Conservation (phyloP, 495 filamentous ascomycete species). For the Aspergillus avenaceus region DNA sequence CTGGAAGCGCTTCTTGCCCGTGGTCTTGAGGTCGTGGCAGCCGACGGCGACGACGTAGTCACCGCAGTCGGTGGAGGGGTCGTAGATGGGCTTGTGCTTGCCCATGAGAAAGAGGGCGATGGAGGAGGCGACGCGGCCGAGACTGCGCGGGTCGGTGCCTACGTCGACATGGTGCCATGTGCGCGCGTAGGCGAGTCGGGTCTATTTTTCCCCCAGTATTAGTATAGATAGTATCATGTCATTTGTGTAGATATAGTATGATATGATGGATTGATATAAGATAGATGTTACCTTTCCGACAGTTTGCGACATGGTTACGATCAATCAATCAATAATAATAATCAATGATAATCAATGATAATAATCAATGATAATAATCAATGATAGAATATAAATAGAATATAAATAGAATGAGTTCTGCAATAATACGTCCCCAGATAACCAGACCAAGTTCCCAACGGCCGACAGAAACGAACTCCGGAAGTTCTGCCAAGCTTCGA, state of each 20-base stretch:
- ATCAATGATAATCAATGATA: not conserved
- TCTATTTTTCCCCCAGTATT: slow-evolving; percentile 48
- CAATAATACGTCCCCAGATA: too few relatives aligned
- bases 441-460: not conserved
- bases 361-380: too few relatives aligned
- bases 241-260: not conserved
- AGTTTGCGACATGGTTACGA: slow-evolving; percentile 38
- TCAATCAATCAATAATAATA: not conserved
- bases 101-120: slow-evolving; percentile 95
- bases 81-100: slow-evolving; percentile 98
- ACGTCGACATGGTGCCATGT: slow-evolving; percentile 88
- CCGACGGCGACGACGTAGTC: slow-evolving; percentile 95
- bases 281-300: slow-evolving; percentile 38
- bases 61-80: slow-evolving; percentile 94
- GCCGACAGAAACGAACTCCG: not conserved
- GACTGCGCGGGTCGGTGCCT: slow-evolving; percentile 48
- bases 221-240: not conserved
- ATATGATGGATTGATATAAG: not conserved
- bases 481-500: slow-evolving; percentile 14
- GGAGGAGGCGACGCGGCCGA: slow-evolving; percentile 85
- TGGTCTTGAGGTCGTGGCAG: slow-evolving; percentile 81
- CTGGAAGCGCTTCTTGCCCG: slow-evolving; percentile 86
- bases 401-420: too few relatives aligned
- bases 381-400: too few relatives aligned
- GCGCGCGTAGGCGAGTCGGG: slow-evolving; percentile 91